phyloP scores from a whole-genome alignment of 148 eudicot species.

The Chenopodium quinoa region DNA sequence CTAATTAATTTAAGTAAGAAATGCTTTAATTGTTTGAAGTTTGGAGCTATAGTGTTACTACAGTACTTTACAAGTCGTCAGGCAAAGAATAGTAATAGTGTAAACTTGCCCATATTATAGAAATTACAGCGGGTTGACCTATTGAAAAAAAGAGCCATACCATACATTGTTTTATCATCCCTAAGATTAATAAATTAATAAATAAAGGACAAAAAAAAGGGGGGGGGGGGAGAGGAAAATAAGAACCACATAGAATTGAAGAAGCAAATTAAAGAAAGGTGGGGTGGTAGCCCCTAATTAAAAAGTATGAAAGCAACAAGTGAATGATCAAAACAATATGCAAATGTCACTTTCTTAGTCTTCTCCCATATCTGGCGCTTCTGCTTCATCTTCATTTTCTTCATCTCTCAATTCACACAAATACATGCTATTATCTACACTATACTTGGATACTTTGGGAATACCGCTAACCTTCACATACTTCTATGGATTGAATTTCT shows the following conservation, averaged over 20 bases:
- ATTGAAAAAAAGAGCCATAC: too few relatives aligned
- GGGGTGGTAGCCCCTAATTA: conserved; percentile 7
- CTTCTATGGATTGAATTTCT: background rate
- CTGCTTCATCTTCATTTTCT: background rate
- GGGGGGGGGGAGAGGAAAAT: background rate
- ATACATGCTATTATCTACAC: background rate
- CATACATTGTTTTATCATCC: background rate
- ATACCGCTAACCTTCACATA: conserved; percentile 28
- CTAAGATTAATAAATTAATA: background rate
- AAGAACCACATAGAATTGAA: background rate
- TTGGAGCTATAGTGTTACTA: too few relatives aligned
- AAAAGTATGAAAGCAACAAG: conserved; percentile 41
- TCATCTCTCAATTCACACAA: conserved; percentile 4
- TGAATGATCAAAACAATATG: conserved; percentile 47
- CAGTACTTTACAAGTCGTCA: too few relatives aligned
- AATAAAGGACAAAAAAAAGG: background rate
- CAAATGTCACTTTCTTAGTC: conserved; percentile 65
- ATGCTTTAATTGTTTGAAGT: too few relatives aligned
- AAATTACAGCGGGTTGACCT: too few relatives aligned
- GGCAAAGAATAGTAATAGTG: too few relatives aligned
- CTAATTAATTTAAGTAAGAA: too few relatives aligned
- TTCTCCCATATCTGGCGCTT: conserved; percentile 60
- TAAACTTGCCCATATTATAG: too few relatives aligned
- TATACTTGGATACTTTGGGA: conserved; percentile 22
- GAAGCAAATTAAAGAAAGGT: too few relatives aligned